phyloP scores from a whole-genome alignment of 1,284 basidiomycete genomes.

The Binderoboletus segoi region DNA sequence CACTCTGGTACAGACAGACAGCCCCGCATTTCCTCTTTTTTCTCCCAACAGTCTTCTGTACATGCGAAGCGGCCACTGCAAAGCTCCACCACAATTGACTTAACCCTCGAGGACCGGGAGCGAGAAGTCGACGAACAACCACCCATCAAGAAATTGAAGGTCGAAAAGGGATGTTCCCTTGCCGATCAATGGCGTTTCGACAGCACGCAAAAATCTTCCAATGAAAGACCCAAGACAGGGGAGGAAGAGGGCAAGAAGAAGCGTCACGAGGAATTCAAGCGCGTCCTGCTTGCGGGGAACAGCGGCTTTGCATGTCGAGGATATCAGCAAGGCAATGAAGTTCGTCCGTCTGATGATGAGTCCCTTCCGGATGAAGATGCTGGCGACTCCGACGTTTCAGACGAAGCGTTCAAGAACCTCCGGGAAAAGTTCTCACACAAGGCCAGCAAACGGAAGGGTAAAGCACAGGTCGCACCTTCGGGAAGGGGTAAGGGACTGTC shows the following conservation, averaged over 20 bases:
- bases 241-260: conserved; percentile 18
- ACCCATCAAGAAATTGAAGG: conserved; percentile 41
- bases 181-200: conserved; percentile 43
- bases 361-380: conserved; percentile 28
- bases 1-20: conserved; percentile 32
- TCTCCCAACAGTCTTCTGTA: conserved; percentile 39
- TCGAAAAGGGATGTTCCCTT: conserved; percentile 7
- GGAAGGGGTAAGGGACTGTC: conserved; percentile 42
- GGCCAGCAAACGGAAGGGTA: conserved; percentile 33
- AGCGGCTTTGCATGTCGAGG: conserved; percentile 32
- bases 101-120: conserved; percentile 53
- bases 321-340: not conserved
- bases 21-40: conserved; percentile 59
- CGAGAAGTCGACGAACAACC: conserved; percentile 37
- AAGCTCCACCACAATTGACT: conserved; percentile 49
- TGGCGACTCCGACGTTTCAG: conserved; percentile 43
- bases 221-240: conserved; percentile 11
- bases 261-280: conserved; percentile 56
- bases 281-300: conserved; percentile 53
- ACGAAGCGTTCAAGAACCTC: conserved; percentile 52
- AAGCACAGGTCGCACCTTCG: conserved; percentile 25
- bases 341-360: conserved; percentile 23
- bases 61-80: conserved; percentile 30
- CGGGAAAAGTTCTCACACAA: conserved; percentile 51
- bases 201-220: conserved; percentile 27